These are phyloP conservation scores for Penicillium riverlandense DNA, from an alignment of 495 filamentous ascomycete genomes.

Conservation along the genomic window DNA sequence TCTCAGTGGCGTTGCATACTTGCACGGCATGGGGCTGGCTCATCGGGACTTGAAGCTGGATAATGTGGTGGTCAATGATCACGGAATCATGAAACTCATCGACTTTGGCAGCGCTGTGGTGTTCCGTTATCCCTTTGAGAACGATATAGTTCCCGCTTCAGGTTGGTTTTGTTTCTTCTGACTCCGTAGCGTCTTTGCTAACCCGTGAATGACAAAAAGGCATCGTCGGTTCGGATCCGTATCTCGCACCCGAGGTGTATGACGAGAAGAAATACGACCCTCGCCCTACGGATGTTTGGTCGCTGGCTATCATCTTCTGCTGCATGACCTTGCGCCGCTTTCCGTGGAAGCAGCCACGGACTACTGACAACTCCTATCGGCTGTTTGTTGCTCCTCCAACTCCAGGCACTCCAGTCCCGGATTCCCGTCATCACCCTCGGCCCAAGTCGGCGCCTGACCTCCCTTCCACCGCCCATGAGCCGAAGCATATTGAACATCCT, in stretches of 20 bases:
- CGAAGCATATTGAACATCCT: conserved; percentile 10
- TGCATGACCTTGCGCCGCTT: conserved; percentile 97
- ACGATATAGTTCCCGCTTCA: conserved; percentile 74
- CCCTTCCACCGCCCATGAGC: conserved; percentile 17
- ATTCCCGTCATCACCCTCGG: conserved; percentile 30
- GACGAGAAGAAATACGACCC: conserved; percentile 93
- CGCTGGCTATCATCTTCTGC: conserved; percentile 95
- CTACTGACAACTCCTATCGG: conserved; percentile 90
- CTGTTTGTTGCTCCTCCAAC: conserved; percentile 77
- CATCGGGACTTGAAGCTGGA: conserved; percentile 96
- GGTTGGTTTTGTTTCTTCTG: conserved; percentile 48
- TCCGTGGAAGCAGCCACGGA: conserved; percentile 91
- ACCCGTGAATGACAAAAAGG: conserved; percentile 41
- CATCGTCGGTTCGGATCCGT: conserved; percentile 95
- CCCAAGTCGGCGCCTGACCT: conserved; percentile 35
- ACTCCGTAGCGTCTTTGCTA: background rate
- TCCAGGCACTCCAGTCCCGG: conserved; percentile 41
- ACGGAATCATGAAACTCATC: conserved; percentile 99
- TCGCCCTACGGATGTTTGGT: conserved; percentile 93
- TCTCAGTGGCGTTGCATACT: conserved; percentile 89
- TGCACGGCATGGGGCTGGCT: conserved; percentile 92
- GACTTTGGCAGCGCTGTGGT: conserved; percentile 98
- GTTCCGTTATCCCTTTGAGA: conserved; percentile 96
- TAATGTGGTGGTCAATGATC: conserved; percentile 95
- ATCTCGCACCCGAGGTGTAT: conserved; percentile 95